These are phyloP conservation scores for Rhizophlyctis rosea DNA, from an alignment of 192 early-diverging fungal genomes.

Conservation along the genomic window DNA sequence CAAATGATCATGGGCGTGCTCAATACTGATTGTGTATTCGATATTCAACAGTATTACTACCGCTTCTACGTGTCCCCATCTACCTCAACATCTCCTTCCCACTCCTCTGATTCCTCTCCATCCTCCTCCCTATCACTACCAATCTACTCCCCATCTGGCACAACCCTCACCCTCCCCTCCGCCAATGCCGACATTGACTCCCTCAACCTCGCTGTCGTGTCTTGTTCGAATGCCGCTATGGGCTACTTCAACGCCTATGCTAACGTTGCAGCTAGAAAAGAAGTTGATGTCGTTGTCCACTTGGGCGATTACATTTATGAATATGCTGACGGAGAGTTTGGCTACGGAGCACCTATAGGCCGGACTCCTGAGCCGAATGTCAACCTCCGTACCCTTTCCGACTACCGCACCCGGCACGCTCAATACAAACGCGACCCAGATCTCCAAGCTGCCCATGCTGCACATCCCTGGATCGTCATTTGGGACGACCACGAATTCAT, in stretches of 20 bases:
- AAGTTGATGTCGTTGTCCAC: constrained; percentile 40
- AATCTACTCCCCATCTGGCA: constrained; percentile 28
- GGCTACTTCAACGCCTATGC: constrained; percentile 44
- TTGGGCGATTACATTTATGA: constrained; percentile 46
- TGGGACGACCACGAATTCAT: constrained; percentile 47
- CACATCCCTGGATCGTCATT: constrained; percentile 34
- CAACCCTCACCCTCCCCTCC: constrained; percentile 36
- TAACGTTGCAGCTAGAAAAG: constrained; percentile 17
- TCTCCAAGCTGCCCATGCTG: constrained; percentile 27
- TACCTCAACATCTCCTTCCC: no score
- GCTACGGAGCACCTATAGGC: constrained; percentile 27
- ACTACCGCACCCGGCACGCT: constrained; percentile 39
- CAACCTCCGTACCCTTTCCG: constrained; percentile 19
- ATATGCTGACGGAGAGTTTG: constrained; percentile 35
- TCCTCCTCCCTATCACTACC: no score
- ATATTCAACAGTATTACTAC: neutral
- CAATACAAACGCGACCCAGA: constrained; percentile 41
- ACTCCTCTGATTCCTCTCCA: no score
- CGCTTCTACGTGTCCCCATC: constrained; percentile 1
- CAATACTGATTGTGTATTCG: constrained; percentile 37
- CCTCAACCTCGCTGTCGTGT: constrained; percentile 34
- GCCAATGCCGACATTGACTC: constrained; percentile 12
- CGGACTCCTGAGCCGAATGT: constrained; percentile 34
- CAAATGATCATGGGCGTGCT: no score
- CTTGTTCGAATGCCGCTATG: constrained; percentile 33